Evolutionary conservation across 2,329 filamentous ascomycete species (phyloP).

Genomic region (Aspergillus unguis): DNA sequence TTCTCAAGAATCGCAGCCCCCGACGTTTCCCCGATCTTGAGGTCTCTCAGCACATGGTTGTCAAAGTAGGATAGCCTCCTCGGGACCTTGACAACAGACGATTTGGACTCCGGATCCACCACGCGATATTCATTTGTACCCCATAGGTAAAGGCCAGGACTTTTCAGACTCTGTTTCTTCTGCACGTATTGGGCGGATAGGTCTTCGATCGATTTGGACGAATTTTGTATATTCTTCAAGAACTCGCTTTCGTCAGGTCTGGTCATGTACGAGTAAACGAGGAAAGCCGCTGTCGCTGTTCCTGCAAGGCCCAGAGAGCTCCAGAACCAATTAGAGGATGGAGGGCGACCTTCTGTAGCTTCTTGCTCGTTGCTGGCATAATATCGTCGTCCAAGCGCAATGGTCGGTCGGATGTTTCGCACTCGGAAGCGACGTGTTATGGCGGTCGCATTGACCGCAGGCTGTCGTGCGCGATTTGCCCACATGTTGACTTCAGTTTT

Average conservation of each 20-base stretch:
- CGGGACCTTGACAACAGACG: constrained; percentile 74
- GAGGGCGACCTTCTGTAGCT: constrained; percentile 11
- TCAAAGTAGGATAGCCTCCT: constrained; percentile 78
- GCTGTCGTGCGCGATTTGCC: constrained; percentile 24
- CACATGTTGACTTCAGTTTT: constrained; percentile 24
- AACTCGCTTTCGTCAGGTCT: constrained; percentile 18
- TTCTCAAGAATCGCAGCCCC: constrained; percentile 84
- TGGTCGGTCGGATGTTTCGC: constrained; percentile 16
- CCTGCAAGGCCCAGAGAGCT: constrained; percentile 31
- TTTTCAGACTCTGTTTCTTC: constrained; percentile 74
- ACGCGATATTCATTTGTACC: constrained; percentile 82
- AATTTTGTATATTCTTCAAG: constrained; percentile 21
- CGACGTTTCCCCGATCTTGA: constrained; percentile 79
- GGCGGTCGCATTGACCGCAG: constrained; percentile 20
- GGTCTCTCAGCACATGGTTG: constrained; percentile 74
- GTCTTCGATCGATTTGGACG: constrained; percentile 48
- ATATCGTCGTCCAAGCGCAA: constrained; percentile 26
- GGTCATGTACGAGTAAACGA: constrained; percentile 31
- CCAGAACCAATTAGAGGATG: constrained; percentile 28
- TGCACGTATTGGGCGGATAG: constrained; percentile 85
- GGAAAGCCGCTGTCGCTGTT: constrained; percentile 30
- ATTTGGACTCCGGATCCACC: constrained; percentile 78
- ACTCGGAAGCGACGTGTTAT: constrained; percentile 24
- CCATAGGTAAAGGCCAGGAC: constrained; percentile 91
- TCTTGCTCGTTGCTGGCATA: constrained; percentile 28